Conservation (phyloP, 1,284 basidiomycete genomes). For the Cryptococcus depauperatus region DNA sequence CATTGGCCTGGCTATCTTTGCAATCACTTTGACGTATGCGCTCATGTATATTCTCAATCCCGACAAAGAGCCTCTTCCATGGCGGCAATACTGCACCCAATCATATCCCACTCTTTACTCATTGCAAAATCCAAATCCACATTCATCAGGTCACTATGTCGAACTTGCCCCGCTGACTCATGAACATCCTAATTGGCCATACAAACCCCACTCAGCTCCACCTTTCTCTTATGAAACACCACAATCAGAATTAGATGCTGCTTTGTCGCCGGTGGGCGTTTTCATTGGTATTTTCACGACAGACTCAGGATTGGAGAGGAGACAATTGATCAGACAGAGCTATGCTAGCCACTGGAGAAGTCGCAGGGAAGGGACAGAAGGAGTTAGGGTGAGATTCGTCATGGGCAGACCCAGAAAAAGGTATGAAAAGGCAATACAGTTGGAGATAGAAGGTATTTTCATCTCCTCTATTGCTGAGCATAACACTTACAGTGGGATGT, state of each 20-base stretch:
- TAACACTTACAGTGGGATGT: too few relatives aligned
- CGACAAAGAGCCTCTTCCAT: slow-evolving; percentile 88
- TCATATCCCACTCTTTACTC: slow-evolving; percentile 43
- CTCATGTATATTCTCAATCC: slow-evolving; percentile 90
- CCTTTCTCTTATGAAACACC: slow-evolving; percentile 21
- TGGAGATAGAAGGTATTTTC: slow-evolving; percentile 82
- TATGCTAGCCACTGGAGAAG: slow-evolving; percentile 78
- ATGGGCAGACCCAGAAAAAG: slow-evolving; percentile 74
- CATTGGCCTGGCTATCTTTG: slow-evolving; percentile 65
- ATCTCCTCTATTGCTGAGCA: too few relatives aligned
- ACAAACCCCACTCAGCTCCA: slow-evolving; percentile 15
- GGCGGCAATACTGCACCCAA: slow-evolving; percentile 82
- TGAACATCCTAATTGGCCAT: slow-evolving; percentile 42
- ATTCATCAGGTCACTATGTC: slow-evolving; percentile 10
- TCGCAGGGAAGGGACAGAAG: slow-evolving; percentile 67
- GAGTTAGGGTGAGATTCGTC: slow-evolving; percentile 84
- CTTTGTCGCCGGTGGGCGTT: slow-evolving; percentile 76
- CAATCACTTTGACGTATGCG: slow-evolving; percentile 51
- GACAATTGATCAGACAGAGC: slow-evolving; percentile 81
- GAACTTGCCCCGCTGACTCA: slow-evolving; percentile 27
- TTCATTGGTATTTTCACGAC: slow-evolving; percentile 88
- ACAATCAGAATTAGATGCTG: slow-evolving; percentile 49
- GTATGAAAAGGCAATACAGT: slow-evolving; percentile 67
- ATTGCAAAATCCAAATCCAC: slow-evolving; percentile 24
- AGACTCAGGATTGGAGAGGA: slow-evolving; percentile 74